Conservation (phyloP, 352 stramenopile species). For the Bremia lactucae region DNA sequence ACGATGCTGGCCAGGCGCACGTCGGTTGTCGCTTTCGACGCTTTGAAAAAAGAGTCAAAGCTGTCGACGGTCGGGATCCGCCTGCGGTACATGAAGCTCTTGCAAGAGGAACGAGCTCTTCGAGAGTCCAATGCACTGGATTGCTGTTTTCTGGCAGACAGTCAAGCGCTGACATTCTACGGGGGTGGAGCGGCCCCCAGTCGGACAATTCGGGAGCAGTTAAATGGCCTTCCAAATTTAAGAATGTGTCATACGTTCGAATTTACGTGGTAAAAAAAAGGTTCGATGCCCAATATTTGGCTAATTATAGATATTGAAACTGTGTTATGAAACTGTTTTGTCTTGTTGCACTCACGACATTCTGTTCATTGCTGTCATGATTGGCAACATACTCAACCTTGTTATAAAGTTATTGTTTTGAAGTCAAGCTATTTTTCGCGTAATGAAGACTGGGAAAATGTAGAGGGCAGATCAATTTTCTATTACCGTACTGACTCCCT, state of each 20-base stretch:
- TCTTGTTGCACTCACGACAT: neutral
- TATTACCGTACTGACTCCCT: too few relatives aligned
- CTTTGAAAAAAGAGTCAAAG: neutral
- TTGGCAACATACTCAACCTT: too few relatives aligned
- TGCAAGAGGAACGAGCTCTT: constrained; percentile 16
- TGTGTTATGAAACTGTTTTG: neutral
- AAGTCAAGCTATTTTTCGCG: too few relatives aligned
- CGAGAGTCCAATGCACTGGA: constrained; percentile 7
- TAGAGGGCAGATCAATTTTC: too few relatives aligned
- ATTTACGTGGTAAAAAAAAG: constrained; percentile 21
- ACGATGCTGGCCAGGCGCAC: constrained; percentile 15
- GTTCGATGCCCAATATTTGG: too few relatives aligned
- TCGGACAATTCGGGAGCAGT: constrained; percentile 14
- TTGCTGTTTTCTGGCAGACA: constrained; percentile 5
- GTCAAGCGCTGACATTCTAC: constrained; percentile 12
- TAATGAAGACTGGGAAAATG: too few relatives aligned
- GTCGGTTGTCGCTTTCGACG: constrained; percentile 3
- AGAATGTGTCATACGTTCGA: constrained; percentile 14
- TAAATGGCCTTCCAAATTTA: constrained; percentile 20
- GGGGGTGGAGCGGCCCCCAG: constrained; percentile 8
- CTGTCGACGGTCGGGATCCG: constrained; percentile 4
- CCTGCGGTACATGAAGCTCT: constrained; percentile 13
- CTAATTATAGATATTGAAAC: neutral
- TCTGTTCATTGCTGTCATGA: constrained; percentile 3
- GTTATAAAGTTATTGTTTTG: too few relatives aligned